These are phyloP conservation scores for Boechera divaricarpa DNA, from an alignment of 345 rosid genomes.

Conservation along the genomic window DNA sequence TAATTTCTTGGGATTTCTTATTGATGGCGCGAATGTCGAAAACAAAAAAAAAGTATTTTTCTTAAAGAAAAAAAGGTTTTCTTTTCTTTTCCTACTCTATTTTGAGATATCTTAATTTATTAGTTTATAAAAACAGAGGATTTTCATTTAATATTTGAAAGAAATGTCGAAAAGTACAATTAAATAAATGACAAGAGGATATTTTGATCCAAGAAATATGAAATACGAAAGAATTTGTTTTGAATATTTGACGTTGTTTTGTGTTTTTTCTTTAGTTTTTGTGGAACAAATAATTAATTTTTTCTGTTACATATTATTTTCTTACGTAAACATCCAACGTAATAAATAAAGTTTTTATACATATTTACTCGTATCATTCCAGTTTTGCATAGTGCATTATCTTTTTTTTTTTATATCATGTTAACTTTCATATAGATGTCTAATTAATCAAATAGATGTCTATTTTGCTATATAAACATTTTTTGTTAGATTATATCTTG, in stretches of 20 bases:
- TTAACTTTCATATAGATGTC: background rate
- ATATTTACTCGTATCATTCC: too few species aligned
- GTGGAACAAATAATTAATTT: too few species aligned
- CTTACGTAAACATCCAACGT: too few species aligned
- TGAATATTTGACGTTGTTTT: too few species aligned
- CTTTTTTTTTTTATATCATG: background rate
- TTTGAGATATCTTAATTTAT: background rate
- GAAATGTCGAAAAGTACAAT: background rate
- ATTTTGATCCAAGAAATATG: background rate
- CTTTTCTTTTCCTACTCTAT: background rate
- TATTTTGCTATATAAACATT: too few species aligned
- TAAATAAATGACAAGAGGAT: background rate
- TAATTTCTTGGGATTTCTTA: conserved; percentile 32
- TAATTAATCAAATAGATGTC: background rate
- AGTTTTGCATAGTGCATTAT: background rate
- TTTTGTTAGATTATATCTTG: too few species aligned
- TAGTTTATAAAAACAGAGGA: background rate
- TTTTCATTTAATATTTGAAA: too few species aligned
- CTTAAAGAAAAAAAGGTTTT: too few species aligned
- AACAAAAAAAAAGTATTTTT: background rate
- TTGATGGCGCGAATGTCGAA: conserved; percentile 25
- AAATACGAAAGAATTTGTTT: too few species aligned
- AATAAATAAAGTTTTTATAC: too few species aligned
- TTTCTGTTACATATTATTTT: background rate
- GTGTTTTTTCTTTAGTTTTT: too few species aligned